These are phyloP conservation scores for Acer campestre DNA, from an alignment of 345 rosid species.

Conservation along the genomic window DNA sequence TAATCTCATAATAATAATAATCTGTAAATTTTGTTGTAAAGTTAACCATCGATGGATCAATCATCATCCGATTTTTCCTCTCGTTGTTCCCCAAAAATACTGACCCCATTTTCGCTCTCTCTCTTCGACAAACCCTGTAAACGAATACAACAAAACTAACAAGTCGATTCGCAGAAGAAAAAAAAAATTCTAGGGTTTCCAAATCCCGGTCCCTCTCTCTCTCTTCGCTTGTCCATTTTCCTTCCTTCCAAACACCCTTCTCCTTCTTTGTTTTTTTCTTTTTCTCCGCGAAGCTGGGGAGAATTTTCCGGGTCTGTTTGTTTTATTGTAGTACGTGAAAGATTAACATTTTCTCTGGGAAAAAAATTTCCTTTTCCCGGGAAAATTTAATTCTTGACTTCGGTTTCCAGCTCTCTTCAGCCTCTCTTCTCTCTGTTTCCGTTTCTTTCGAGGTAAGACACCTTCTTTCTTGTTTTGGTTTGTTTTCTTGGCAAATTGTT, in stretches of 20 bases:
- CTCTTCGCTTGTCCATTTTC: constrained; percentile 15
- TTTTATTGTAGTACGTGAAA: background rate
- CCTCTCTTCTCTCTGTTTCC: constrained; percentile 10
- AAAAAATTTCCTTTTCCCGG: constrained; percentile 23
- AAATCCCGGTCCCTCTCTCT: constrained; percentile 10
- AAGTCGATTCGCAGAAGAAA: background rate
- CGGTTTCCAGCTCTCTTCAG: constrained; percentile 10
- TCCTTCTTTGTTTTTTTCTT: background rate
- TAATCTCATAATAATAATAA: background rate
- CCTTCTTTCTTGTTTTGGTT: background rate
- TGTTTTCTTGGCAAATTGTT: constrained; percentile 13
- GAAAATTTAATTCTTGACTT: constrained; percentile 13
- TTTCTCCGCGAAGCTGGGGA: background rate
- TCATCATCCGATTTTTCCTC: background rate
- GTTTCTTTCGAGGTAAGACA: constrained; percentile 22
- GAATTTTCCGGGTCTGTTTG: background rate
- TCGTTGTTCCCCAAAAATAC: constrained; percentile 2
- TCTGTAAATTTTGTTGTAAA: too few relatives aligned
- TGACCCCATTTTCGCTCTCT: constrained; percentile 15
- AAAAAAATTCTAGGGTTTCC: constrained; percentile 30
- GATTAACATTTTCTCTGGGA: constrained; percentile 18
- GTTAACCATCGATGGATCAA: background rate
- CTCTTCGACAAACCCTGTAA: constrained; percentile 7
- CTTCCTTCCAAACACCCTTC: constrained; percentile 35
- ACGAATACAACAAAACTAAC: background rate